Evolutionary conservation across 1,284 basidiomycete species (phyloP), one percentile per base, ranked within the genome.

Genomic region (Ustilago esculenta): DNA sequence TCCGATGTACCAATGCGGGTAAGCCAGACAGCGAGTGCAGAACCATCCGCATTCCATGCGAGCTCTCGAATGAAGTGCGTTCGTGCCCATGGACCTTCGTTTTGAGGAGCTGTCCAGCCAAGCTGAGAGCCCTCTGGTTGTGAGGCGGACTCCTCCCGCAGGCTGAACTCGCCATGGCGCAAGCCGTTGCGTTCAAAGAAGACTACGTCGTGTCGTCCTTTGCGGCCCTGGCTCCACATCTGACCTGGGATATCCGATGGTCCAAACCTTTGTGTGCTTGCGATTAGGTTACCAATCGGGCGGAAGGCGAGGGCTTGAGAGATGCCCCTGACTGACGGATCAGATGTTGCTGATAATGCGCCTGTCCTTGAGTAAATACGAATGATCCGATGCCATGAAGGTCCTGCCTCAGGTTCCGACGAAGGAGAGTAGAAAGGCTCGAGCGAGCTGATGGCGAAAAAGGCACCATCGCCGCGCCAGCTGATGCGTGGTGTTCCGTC

Each of bases 161-260:
- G 78, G 43, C 85, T 86, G 81, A 97, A 98, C 45, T 96, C 93
- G 10, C 93, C 92, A 76, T 96, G 91, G 50, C 93, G 84, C 57
- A 98, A 83, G 0, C 95, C 96, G 81, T 98, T 98, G 69, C 92
- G 85, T 84, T 98, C 95, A 68, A 97, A 93, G 83, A 98, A 97
- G 0, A 98, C 88, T 1, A 98, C 85, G 73, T 96, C 92, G 78
- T 95, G 90, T 48, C 90, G 85, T 0, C 82, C 84, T 29, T 82
- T 42, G 8, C 75, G 53, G 3, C 78, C 78, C 8, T 67, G 60
- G 27, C 68, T 67, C 69, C 67, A 78, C 48, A 52, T 58, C 25
- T 56, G 53, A 4, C 63, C 70, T 35, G 87, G 85, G 2, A 65
- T 25, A 4, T 89, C 90, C 11, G 82, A 81, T 35, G 89, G 88